These are phyloP conservation scores for Talaromyces sp. DNA, from an alignment of 2,329 filamentous ascomycete species.

Conservation along the genomic window DNA sequence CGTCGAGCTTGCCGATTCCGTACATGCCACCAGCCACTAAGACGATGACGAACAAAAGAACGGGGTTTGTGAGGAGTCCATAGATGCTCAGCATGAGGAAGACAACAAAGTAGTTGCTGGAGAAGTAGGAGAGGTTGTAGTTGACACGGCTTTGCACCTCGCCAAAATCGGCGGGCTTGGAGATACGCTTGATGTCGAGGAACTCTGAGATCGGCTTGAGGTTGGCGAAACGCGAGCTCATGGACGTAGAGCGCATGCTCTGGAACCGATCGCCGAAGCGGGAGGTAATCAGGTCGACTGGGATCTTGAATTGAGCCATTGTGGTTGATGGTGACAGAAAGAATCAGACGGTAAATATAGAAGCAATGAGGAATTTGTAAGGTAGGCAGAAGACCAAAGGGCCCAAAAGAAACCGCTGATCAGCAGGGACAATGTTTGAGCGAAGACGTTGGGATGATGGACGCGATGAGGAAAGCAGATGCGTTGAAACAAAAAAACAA, in stretches of 20 bases:
- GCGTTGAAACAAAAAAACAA: neutral
- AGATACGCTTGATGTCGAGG: constrained; percentile 90
- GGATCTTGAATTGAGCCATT: constrained; percentile 90
- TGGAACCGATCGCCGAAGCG: constrained; percentile 89
- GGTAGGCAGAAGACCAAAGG: neutral
- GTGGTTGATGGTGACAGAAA: constrained; percentile 23
- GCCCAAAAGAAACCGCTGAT: neutral
- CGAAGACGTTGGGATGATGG: neutral
- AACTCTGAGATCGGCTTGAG: constrained; percentile 89
- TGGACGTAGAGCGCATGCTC: constrained; percentile 71
- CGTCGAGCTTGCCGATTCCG: constrained; percentile 84
- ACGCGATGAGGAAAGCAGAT: neutral
- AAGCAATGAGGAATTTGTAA: neutral
- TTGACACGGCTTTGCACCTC: constrained; percentile 90
- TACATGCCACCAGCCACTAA: constrained; percentile 83
- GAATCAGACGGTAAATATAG: neutral
- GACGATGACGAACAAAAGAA: constrained; percentile 87
- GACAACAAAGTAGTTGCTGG: constrained; percentile 93
- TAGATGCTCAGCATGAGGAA: constrained; percentile 97
- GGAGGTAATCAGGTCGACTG: constrained; percentile 85
- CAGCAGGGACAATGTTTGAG: neutral
- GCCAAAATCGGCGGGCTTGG: constrained; percentile 85
- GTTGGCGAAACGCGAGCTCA: constrained; percentile 84
- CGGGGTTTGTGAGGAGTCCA: constrained; percentile 80
- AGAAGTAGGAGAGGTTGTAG: constrained; percentile 96